Conservation (phyloP, 148 eudicot genomes). For the Drosera capensis region DNA sequence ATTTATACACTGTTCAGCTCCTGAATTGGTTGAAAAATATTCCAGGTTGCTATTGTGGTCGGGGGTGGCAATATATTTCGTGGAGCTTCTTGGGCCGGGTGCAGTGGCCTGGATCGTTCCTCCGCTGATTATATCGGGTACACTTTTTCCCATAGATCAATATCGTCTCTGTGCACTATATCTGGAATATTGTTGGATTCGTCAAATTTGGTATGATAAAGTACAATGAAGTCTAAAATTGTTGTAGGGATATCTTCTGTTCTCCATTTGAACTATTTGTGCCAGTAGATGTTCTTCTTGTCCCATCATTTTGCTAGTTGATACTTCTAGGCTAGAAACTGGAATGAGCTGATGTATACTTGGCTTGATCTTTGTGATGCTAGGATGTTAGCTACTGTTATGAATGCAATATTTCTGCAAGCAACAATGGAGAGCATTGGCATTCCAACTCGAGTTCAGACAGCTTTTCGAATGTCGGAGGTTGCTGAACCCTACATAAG, state of each 20-base stretch:
- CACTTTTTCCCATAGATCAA: not conserved
- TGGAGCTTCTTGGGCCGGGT: conserved; percentile 79
- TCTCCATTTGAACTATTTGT: too few relatives aligned
- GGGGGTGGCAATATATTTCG: conserved; percentile 94
- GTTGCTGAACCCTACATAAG: conserved; percentile 98
- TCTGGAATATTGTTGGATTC: too few relatives aligned
- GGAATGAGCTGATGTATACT: too few relatives aligned
- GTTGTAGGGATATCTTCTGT: too few relatives aligned
- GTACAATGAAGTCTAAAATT: too few relatives aligned
- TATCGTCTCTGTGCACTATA: too few relatives aligned
- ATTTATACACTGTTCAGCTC: too few relatives aligned
- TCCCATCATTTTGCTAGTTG: too few relatives aligned
- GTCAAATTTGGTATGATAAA: too few relatives aligned
- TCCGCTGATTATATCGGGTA: conserved; percentile 98
- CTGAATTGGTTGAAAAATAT: conserved; percentile 2
- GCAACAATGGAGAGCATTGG: conserved; percentile 99
- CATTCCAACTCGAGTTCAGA: conserved; percentile 95
- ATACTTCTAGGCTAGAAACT: too few relatives aligned
- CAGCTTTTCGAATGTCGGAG: conserved; percentile 98
- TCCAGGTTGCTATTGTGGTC: conserved; percentile 88
- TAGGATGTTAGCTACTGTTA: conserved; percentile 99
- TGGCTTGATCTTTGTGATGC: not conserved
- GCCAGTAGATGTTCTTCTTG: too few relatives aligned
- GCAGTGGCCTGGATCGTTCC: conserved; percentile 87
- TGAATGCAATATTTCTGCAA: conserved; percentile 98